These are phyloP conservation scores for Puccinia brachypodii DNA, from an alignment of 1,284 basidiomycete species.

Conservation along the genomic window DNA sequence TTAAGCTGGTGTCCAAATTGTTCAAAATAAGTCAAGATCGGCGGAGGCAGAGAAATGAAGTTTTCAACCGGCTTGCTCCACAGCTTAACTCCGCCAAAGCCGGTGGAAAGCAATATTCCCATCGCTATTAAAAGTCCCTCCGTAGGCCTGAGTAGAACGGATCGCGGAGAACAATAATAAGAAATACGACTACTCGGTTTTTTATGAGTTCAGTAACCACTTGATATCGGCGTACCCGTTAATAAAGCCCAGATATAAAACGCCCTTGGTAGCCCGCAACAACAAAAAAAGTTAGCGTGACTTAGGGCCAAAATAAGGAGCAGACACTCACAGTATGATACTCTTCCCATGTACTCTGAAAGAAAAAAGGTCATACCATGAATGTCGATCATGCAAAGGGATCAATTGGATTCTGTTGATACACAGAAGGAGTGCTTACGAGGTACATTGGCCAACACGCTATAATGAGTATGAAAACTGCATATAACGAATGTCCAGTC, in stretches of 20 bases:
- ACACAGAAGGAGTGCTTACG: neutral
- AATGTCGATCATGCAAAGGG: neutral
- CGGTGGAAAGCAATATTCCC: constrained; percentile 26
- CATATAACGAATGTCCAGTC: constrained; percentile 39
- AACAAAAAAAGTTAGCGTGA: neutral
- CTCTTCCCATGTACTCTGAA: constrained; percentile 45
- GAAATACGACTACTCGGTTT: neutral
- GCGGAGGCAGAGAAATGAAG: neutral
- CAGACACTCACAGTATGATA: constrained; percentile 36
- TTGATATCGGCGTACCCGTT: constrained; percentile 33
- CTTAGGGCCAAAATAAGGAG: neutral
- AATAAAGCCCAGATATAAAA: constrained; percentile 44
- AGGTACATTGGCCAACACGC: constrained; percentile 48
- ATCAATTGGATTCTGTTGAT: neutral
- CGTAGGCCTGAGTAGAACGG: constrained; percentile 4
- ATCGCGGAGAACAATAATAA: neutral
- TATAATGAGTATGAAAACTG: constrained; percentile 41
- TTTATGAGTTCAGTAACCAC: neutral
- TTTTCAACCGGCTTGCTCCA: constrained; percentile 26
- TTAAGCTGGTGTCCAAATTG: constrained; percentile 11
- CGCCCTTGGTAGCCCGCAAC: constrained; percentile 5
- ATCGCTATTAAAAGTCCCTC: constrained; percentile 46
- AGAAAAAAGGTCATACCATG: neutral
- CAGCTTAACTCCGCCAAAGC: constrained; percentile 26
- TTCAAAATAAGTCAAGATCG: constrained; percentile 9